Evolutionary conservation across 192 early-diverging fungal species (phyloP), one percentile per base, ranked within the genome.

Genomic region (Coemansia sp.): DNA sequence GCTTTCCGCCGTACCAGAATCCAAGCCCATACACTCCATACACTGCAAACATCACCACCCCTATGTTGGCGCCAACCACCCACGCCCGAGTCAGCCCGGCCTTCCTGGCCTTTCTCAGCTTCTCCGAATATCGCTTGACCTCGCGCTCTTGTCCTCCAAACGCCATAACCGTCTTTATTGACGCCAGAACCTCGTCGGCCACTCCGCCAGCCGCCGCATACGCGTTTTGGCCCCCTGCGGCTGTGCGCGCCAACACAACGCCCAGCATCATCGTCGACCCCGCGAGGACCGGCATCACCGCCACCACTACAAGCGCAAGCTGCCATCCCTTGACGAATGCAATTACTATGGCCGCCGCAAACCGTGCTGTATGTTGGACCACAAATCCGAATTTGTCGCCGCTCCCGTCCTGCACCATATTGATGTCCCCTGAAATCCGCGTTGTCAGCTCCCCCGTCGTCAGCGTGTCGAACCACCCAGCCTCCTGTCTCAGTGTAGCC

Each of bases 371-470:
- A 38, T 83, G 83, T 67, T 86, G 81, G 35, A 94, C 59, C 35
- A 90, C 79, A 42, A 91, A 75, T 65, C 90, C 88, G 43, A 93
- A 83, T 68, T 95, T 97, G 54, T 94, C 93, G 23, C 86, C 85
- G 19, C 93, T 89, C 45, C 92, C 94, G 63, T 95, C 95, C 76
- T 96, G 92, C 42, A 94, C 85, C 59, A 94, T 54, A 43, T 89
- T 88, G 22, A 90, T 93, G 49, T 98, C 94, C 43, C 87, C 85
- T 41, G 93, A 89, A 36, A 98, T 86, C 32, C 93, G 89, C 29
- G 93, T 92, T 6, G 92, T 91, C 43, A 98, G 84, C 59, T 91
- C 90, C 55, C 92, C 95, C 32, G 88, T 85, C 61, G 86, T 85
- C 58, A 85, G 82, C 36, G 75, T 82, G 61, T 98, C 95, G 70